Percentiles rank a stretch among this genome's conserved stretches.
Evolutionary conservation across 1,139 yeast species (phyloP).

Genomic region (Geotrichum candidum): DNA sequence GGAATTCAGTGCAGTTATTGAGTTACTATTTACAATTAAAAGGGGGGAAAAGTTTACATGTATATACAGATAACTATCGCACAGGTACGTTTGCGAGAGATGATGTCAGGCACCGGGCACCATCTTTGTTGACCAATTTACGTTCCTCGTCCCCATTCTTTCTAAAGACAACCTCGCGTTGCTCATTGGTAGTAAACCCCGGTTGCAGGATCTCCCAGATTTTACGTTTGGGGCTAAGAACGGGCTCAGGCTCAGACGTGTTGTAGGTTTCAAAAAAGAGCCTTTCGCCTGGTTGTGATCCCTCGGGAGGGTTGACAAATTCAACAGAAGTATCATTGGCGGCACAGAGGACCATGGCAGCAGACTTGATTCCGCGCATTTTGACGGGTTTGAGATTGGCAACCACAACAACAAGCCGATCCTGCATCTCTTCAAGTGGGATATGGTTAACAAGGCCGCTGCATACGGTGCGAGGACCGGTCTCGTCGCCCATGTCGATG

Average conservation of each 20-base stretch:
- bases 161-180: slow-evolving; percentile 71
- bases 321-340: slow-evolving; percentile 60
- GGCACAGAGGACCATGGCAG: slow-evolving; percentile 97
- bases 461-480: slow-evolving; percentile 97
- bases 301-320: slow-evolving; percentile 91
- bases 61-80: slow-evolving; percentile 34
- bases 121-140: slow-evolving; percentile 69
- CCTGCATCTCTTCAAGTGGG: slow-evolving; percentile 74
- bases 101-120: slow-evolving; percentile 65
- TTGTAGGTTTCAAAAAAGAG: slow-evolving; percentile 87
- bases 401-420: slow-evolving; percentile 72
- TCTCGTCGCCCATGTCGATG: slow-evolving; percentile 90
- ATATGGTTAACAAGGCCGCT: slow-evolving; percentile 84
- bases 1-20: not conserved
- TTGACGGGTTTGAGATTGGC: slow-evolving; percentile 86
- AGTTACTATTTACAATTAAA: not conserved
- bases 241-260: slow-evolving; percentile 69
- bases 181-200: slow-evolving; percentile 70
- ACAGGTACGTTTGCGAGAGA: slow-evolving; percentile 67
- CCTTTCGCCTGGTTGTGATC: slow-evolving; percentile 92
- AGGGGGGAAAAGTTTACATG: not conserved
- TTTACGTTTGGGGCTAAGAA: slow-evolving; percentile 95
- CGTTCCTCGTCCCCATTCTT: slow-evolving; percentile 74
- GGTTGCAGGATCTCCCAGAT: slow-evolving; percentile 95
- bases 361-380: slow-evolving; percentile 91